Evolutionary conservation across 2,329 filamentous ascomycete genomes (phyloP).

Genomic region (Thelonectria discophora): DNA sequence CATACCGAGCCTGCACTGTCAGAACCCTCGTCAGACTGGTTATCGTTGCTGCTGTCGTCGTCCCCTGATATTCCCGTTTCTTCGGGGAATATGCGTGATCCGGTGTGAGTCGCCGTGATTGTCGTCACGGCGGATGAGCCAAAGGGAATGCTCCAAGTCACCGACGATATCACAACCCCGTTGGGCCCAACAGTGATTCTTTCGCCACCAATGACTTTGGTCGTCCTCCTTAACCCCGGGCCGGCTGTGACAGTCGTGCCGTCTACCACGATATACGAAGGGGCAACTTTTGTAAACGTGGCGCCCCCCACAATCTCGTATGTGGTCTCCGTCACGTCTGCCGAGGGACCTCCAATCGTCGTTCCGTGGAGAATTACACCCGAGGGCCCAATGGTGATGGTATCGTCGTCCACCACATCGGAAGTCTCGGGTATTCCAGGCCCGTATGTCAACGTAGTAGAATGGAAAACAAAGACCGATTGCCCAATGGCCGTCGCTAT

Average conservation of each 20-base stretch:
- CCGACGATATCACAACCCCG: slow-evolving; percentile 59
- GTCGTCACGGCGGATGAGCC: slow-evolving; percentile 54
- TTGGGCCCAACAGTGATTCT: slow-evolving; percentile 60
- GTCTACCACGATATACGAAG: slow-evolving; percentile 59
- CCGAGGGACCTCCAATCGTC: slow-evolving; percentile 55
- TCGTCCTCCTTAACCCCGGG: slow-evolving; percentile 52
- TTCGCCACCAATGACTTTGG: slow-evolving; percentile 58
- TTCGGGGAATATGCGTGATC: slow-evolving; percentile 31
- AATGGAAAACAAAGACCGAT: slow-evolving; percentile 52
- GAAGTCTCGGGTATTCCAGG: slow-evolving; percentile 45
- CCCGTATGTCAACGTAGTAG: slow-evolving; percentile 58
- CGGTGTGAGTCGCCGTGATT: slow-evolving; percentile 47
- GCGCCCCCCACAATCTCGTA: slow-evolving; percentile 62
- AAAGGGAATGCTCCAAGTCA: slow-evolving; percentile 58
- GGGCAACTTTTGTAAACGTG: slow-evolving; percentile 60
- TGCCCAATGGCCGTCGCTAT: slow-evolving; percentile 55
- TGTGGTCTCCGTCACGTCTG: slow-evolving; percentile 48
- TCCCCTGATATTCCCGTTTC: slow-evolving; percentile 38
- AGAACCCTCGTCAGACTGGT: slow-evolving; percentile 24
- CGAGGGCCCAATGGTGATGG: slow-evolving; percentile 58
- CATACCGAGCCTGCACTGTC: slow-evolving; percentile 26
- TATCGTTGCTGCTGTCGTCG: slow-evolving; percentile 10
- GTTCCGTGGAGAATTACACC: slow-evolving; percentile 53
- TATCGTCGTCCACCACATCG: slow-evolving; percentile 59
- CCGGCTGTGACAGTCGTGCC: slow-evolving; percentile 62